These are phyloP conservation scores for Ophiosphaerella korrae DNA, from an alignment of 2,329 filamentous ascomycete species.

Conservation along the genomic window DNA sequence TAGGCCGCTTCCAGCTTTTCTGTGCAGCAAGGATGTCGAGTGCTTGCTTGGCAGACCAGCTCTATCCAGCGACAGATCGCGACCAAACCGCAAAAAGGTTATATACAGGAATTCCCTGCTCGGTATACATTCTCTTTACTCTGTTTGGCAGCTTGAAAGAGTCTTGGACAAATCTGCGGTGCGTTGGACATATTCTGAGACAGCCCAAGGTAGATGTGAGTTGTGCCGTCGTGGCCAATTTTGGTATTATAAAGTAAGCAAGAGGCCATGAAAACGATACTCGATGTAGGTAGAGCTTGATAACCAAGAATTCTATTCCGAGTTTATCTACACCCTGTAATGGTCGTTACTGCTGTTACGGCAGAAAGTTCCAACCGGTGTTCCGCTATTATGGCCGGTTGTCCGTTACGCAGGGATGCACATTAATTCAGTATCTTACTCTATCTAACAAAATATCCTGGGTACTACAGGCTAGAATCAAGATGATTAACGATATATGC, in stretches of 20 bases:
- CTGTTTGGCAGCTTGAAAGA: neutral
- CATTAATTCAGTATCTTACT: no score
- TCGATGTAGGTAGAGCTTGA: neutral
- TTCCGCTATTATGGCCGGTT: no score
- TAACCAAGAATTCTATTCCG: neutral
- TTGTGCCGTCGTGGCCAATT: neutral
- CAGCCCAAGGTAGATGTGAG: neutral
- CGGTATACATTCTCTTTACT: neutral
- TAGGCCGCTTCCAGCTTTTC: no score
- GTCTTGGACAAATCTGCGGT: neutral
- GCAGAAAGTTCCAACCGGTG: neutral
- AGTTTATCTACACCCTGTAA: neutral
- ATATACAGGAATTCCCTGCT: neutral
- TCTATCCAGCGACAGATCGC: neutral
- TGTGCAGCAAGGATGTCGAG: no score
- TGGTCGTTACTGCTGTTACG: neutral
- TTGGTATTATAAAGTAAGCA: neutral
- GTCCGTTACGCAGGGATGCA: no score
- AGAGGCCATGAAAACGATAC: neutral
- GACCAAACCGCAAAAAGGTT: neutral
- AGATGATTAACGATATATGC: no score
- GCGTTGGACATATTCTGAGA: neutral
- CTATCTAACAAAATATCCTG: no score
- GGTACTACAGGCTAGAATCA: no score
- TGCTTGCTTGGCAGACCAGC: no score